Evolutionary conservation across 176 grass and related monocot species (phyloP), one percentile per base, ranked within the genome.

Genomic region (Avena sativa): DNA sequence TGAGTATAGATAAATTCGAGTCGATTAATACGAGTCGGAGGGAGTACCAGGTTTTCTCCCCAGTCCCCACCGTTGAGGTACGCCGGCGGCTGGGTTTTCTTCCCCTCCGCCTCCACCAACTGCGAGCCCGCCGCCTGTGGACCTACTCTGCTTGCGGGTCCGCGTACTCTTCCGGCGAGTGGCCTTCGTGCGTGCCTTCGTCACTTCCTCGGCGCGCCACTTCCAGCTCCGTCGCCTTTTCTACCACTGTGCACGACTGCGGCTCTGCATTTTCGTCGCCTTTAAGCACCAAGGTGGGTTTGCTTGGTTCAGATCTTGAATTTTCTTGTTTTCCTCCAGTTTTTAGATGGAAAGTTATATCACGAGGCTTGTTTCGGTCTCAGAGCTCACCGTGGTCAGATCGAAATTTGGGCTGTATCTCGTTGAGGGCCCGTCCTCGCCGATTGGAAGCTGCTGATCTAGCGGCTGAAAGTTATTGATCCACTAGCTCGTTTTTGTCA

Each of bases 51-150:
- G 23, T 23, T 23, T 23, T 23, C 23, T 40, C 38, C 38, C 38
- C 38, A 4, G 38, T 40, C 38, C 38, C 38, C 38, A 40, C 38
- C 49, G 49, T 51, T 12, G 25, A 63, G 61, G 11, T 30, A n/a
- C 70, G 70, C 9, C 70, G 19, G 69, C 69, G 69, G 40, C 38
- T 23, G 40, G 70, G 66, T 43, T 72, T 72, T 72, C 69, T 46
- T 72, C 19, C 40, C 69, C 46, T 63, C n/a, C 60, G 17, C 36
- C 19, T 12, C 40, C 38, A n/a, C 19, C 17, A 71, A 2, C 66
- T 19, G 32, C 7, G 66, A 16, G 30, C 32, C 38, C 66, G 66
- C 15, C 66, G 66, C 2, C 66, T 1, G 15, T 69, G 15, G 65
- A 36, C 30, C 1, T 38, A 34, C 14, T 40, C 32, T 10, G 14